phyloP scores from a whole-genome alignment of 345 rosid genomes.

The Dimocarpus longan region DNA sequence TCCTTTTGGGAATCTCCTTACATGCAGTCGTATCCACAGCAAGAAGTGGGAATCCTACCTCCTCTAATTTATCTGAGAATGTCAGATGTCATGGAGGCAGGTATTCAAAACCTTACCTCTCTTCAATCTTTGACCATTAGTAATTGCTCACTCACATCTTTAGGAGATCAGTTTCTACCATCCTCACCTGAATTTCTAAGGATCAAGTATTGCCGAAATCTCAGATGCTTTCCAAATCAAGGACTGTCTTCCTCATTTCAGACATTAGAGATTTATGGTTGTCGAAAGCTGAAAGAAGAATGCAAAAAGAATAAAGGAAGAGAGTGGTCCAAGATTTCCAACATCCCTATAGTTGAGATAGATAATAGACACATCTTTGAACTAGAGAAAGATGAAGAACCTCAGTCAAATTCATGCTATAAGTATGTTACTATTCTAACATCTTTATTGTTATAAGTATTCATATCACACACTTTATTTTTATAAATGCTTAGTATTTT shows the following conservation, averaged over 20 bases:
- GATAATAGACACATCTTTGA: too few relatives aligned
- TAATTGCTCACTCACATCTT: background rate
- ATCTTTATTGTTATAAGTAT: too few relatives aligned
- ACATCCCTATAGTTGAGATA: too few relatives aligned
- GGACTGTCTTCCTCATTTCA: background rate
- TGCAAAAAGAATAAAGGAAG: too few relatives aligned
- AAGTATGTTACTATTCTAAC: too few relatives aligned
- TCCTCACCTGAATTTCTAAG: too few relatives aligned
- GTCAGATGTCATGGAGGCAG: background rate
- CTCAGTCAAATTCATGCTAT: too few relatives aligned
- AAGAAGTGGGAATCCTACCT: conserved; percentile 20
- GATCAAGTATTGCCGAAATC: too few relatives aligned
- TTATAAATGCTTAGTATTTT: too few relatives aligned
- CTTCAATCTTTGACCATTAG: conserved; percentile 6
- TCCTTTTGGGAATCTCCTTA: conserved; percentile 9
- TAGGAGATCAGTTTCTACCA: background rate
- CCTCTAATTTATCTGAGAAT: background rate
- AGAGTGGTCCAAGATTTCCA: too few relatives aligned
- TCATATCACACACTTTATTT: too few relatives aligned
- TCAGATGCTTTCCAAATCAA: background rate
- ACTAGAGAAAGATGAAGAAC: too few relatives aligned
- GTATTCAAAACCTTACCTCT: conserved; percentile 16
- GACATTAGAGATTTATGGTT: background rate
- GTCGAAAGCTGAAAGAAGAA: background rate
- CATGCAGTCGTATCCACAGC: conserved; percentile 16